Percentiles rank a stretch among this genome's conserved stretches.
These are phyloP conservation scores for Globisporangium paddicum DNA, from an alignment of 352 stramenopile genomes.

Conservation along the genomic window DNA sequence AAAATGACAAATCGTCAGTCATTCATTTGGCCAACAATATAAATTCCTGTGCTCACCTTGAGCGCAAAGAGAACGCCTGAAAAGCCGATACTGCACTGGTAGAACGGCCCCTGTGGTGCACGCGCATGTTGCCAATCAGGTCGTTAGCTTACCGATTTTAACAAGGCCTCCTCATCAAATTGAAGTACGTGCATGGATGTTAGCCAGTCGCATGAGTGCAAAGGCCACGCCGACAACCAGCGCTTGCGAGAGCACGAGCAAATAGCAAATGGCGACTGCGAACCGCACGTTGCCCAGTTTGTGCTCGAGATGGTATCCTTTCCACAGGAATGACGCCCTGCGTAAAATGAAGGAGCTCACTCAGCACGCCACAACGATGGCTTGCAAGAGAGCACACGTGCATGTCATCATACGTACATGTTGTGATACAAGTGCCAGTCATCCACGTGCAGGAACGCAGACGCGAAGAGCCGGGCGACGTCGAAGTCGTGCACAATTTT, in stretches of 20 bases:
- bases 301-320: conserved; percentile 74
- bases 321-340: conserved; percentile 81
- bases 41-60: conserved; percentile 36
- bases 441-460: conserved; percentile 78
- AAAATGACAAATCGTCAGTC: conserved; percentile 16
- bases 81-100: conserved; percentile 75
- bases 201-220: conserved; percentile 27
- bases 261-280: conserved; percentile 31
- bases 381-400: too few relatives aligned
- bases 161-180: not conserved
- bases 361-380: too few relatives aligned
- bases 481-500: conserved; percentile 37
- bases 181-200: conserved; percentile 10
- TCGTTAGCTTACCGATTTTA: not conserved
- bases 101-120: conserved; percentile 16
- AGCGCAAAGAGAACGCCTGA: conserved; percentile 75
- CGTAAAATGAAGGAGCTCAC: too few relatives aligned
- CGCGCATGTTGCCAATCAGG: not conserved
- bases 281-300: conserved; percentile 51
- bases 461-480: conserved; percentile 46
- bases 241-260: conserved; percentile 60
- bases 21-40: conserved; percentile 1
- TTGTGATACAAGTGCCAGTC: conserved; percentile 90
- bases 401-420: conserved; percentile 52
- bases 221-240: conserved; percentile 47